These are phyloP conservation scores for Coriolopsis trogii DNA, from an alignment of 1,284 basidiomycete genomes.

Conservation along the genomic window DNA sequence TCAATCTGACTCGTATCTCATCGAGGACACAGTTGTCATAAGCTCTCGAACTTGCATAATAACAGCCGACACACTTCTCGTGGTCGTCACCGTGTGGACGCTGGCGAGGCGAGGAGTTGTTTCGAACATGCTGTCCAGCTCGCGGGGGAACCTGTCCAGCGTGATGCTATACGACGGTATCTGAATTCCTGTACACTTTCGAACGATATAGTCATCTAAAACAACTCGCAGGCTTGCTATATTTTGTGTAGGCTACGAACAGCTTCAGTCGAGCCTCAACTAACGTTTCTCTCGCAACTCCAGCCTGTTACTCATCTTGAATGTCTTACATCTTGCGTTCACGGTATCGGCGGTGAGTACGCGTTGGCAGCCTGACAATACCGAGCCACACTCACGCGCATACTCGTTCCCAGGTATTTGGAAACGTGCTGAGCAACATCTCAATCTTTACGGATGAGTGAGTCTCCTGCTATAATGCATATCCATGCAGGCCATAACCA, in stretches of 20 bases:
- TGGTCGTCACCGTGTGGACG: not conserved
- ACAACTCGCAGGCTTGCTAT: not conserved
- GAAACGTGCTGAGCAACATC: no score
- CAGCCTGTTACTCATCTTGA: not conserved
- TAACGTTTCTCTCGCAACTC: not conserved
- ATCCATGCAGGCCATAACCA: no score
- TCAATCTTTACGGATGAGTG: no score
- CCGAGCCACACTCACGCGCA: no score
- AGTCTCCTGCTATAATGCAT: no score
- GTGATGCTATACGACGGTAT: not conserved
- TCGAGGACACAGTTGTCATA: not conserved
- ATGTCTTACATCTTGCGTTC: not conserved
- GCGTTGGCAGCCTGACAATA: no score
- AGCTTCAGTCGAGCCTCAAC: not conserved
- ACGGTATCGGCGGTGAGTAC: not conserved
- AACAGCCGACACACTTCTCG: not conserved
- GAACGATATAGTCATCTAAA: not conserved
- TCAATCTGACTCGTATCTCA: no score
- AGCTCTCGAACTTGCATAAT: conserved; percentile 4
- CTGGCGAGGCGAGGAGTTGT: not conserved
- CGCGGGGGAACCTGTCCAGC: not conserved
- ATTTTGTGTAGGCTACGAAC: not conserved
- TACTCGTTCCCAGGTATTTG: no score
- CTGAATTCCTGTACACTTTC: not conserved
- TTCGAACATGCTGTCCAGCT: not conserved